Percentiles rank a stretch among this genome's conserved stretches.
Conservation (phyloP, 1,284 basidiomycete species). For the Puccinia horiana region DNA sequence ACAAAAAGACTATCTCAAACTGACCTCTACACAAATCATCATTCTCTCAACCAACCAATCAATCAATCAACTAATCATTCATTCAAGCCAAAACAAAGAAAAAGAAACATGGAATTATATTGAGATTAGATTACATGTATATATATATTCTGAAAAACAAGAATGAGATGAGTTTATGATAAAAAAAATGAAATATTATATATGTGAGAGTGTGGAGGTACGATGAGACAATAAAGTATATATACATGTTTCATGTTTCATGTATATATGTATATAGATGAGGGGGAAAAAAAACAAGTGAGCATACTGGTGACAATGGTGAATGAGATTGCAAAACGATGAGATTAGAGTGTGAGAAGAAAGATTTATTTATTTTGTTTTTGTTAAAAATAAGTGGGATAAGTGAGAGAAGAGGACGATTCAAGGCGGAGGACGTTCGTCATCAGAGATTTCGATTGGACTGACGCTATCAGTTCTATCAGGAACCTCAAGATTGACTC, state of each 20-base stretch:
- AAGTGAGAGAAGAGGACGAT: not conserved
- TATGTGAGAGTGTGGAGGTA: no score
- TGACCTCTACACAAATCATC: no score
- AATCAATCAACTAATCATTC: no score
- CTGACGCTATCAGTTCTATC: constrained; percentile 25
- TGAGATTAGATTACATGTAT: no score
- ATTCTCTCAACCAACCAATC: no score
- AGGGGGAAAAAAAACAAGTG: not conserved
- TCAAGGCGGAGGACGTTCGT: constrained; percentile 47
- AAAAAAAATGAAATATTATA: no score
- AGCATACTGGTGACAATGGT: not conserved
- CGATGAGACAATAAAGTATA: not conserved
- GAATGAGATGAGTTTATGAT: no score
- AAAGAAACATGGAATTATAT: no score
- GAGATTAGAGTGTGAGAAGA: not conserved
- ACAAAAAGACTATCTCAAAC: no score
- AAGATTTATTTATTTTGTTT: no score
- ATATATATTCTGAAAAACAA: no score
- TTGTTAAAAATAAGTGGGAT: not conserved
- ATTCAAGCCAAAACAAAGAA: no score
- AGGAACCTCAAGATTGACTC: constrained; percentile 14
- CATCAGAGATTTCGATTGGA: constrained; percentile 46
- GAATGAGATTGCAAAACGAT: not conserved
- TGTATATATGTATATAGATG: not conserved
- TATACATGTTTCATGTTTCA: not conserved